Percentiles rank a stretch among this genome's conserved stretches.
phyloP scores from a whole-genome alignment of 306 rosid species.

The Crotalaria pallida region DNA sequence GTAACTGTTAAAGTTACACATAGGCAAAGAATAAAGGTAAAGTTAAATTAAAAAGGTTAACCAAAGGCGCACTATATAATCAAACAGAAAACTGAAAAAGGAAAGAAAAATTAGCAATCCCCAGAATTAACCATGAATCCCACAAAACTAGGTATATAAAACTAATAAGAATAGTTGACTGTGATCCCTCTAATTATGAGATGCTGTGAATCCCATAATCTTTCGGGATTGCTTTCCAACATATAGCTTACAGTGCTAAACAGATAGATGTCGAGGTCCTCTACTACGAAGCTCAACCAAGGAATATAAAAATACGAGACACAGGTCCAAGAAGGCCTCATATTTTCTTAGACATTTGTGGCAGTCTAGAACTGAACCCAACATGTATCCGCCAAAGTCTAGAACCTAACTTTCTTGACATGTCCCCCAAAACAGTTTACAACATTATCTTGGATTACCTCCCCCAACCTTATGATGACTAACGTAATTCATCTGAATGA shows the following conservation, averaged over 20 bases:
- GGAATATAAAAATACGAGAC: slow-evolving; percentile 4
- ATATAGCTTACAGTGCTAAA: not conserved
- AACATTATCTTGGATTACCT: slow-evolving; percentile 9
- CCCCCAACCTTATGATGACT: not conserved
- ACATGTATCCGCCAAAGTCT: not conserved
- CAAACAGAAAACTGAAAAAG: not conserved
- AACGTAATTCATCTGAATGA: not conserved
- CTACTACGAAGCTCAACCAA: slow-evolving; percentile 18
- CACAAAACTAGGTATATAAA: not conserved
- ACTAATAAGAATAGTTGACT: not conserved
- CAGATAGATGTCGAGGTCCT: slow-evolving; percentile 2
- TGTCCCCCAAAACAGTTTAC: not conserved
- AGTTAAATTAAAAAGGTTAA: not conserved
- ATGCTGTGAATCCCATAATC: not conserved
- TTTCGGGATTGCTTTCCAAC: not conserved
- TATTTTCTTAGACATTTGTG: no score
- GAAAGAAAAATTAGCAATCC: not conserved
- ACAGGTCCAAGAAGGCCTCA: not conserved
- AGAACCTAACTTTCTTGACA: slow-evolving; percentile 7
- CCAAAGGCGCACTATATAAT: not conserved
- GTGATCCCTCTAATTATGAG: not conserved
- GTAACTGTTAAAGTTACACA: not conserved
- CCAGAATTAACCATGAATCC: not conserved
- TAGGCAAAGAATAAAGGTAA: not conserved
- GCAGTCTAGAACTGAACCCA: no score